Conservation (phyloP, 2,329 filamentous ascomycete genomes). For the Penicillium sp. region DNA sequence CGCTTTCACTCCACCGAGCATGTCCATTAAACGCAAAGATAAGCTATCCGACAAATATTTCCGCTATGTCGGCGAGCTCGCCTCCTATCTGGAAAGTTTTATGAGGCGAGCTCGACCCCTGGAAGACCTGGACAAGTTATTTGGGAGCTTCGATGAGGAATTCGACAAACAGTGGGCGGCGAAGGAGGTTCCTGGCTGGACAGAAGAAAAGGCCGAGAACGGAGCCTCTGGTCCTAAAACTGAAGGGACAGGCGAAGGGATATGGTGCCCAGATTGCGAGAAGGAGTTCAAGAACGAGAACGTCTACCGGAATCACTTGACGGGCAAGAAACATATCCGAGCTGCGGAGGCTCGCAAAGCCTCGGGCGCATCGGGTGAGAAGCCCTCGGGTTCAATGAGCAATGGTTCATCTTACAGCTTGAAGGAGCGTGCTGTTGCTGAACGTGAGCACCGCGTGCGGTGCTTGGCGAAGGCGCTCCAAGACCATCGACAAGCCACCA, state of each 20-base stretch:
- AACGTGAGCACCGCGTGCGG: constrained; percentile 80
- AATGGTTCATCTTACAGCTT: constrained; percentile 49
- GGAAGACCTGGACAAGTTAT: constrained; percentile 77
- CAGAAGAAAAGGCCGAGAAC: constrained; percentile 50
- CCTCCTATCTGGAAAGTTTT: constrained; percentile 82
- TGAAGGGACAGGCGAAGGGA: constrained; percentile 62
- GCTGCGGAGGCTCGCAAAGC: constrained; percentile 66
- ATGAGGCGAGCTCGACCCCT: constrained; percentile 80
- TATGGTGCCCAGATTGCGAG: constrained; percentile 89
- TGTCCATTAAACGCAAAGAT: constrained; percentile 72
- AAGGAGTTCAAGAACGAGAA: constrained; percentile 96
- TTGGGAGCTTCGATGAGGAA: constrained; percentile 73
- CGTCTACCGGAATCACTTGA: constrained; percentile 85
- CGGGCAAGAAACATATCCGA: constrained; percentile 88
- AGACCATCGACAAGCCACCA: constrained; percentile 82
- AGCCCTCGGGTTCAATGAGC: constrained; percentile 20
- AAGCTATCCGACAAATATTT: constrained; percentile 95
- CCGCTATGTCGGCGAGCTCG: constrained; percentile 76
- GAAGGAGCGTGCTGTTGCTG: constrained; percentile 87
- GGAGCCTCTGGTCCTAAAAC: constrained; percentile 47
- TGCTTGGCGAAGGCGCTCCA: constrained; percentile 79
- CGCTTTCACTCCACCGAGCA: constrained; percentile 70
- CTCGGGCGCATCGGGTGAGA: constrained; percentile 39
- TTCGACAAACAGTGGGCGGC: constrained; percentile 81
- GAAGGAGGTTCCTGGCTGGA: constrained; percentile 78